A percentile compares a stretch with the other conserved stretches of the same genome.
phyloP scores from a whole-genome alignment of 106 monocot species.

The Vanilla planifolia region DNA sequence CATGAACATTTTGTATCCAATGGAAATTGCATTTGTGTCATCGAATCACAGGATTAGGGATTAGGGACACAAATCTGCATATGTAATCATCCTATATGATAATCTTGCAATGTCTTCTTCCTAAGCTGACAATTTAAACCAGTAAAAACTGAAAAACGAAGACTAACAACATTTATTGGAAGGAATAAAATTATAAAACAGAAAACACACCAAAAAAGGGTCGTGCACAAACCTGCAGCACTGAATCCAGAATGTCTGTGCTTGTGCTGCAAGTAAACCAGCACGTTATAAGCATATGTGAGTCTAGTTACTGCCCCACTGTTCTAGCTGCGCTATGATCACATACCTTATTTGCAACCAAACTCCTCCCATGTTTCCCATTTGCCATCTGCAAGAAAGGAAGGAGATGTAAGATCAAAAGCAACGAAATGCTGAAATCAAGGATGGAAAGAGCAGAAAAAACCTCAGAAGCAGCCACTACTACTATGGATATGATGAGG shows the following conservation, averaged over 20 bases:
- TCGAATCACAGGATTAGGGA: not conserved
- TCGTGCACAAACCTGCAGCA: conserved; percentile 31
- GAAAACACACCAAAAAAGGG: not conserved
- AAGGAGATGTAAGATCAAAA: not conserved
- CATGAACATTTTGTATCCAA: too few relatives aligned
- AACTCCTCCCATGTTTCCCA: conserved; percentile 22
- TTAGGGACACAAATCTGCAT: not conserved
- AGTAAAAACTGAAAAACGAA: not conserved
- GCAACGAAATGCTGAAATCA: not conserved
- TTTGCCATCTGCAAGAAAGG: not conserved
- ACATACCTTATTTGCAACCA: conserved; percentile 12
- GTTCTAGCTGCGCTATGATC: not conserved
- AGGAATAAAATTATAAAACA: not conserved
- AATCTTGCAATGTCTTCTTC: not conserved
- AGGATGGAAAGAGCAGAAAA: conserved; percentile 2
- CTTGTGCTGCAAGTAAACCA: conserved; percentile 25
- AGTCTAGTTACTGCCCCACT: not conserved
- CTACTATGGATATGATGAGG: conserved; percentile 19
- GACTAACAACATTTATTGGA: not conserved
- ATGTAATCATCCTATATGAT: not conserved
- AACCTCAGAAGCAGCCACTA: conserved; percentile 18
- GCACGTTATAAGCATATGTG: not conserved
- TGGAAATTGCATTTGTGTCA: too few relatives aligned
- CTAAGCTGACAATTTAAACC: not conserved
- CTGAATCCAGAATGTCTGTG: conserved; percentile 60